phyloP scores from a whole-genome alignment of 768 basidiomycete genomes.

The Leucocoprinus leucothites region DNA sequence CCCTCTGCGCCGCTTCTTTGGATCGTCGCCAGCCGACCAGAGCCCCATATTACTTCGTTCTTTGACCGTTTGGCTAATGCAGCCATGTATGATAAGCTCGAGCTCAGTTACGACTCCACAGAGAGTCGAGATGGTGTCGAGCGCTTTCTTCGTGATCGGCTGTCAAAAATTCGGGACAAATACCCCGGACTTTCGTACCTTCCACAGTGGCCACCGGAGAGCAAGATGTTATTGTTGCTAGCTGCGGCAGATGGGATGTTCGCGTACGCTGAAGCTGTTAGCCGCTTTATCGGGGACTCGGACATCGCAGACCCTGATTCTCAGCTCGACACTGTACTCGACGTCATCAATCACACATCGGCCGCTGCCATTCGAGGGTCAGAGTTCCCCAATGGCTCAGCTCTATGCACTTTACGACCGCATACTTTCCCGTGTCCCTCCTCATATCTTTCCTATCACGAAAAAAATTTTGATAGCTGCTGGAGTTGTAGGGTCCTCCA shows the following conservation, averaged over 20 bases:
- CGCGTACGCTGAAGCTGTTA: not conserved
- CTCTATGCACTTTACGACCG: slow-evolving; percentile 11
- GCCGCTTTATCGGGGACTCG: not conserved
- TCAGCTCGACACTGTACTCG: not conserved
- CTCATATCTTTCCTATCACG: not conserved
- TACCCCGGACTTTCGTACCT: not conserved
- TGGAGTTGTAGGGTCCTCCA: not conserved
- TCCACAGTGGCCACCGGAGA: not conserved
- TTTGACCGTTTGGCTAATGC: not conserved
- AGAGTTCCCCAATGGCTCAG: not conserved
- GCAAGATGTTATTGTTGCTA: not conserved
- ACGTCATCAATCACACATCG: not conserved
- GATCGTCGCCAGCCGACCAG: slow-evolving; percentile 3
- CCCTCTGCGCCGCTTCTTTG: not conserved
- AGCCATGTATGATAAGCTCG: not conserved
- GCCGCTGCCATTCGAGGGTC: not conserved
- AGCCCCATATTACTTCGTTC: not conserved
- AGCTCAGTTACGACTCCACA: not conserved
- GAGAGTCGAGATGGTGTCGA: no score
- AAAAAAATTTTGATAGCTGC: not conserved
- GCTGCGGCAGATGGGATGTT: not conserved
- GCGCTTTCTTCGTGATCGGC: no score
- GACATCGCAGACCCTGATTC: not conserved
- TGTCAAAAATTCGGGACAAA: not conserved
- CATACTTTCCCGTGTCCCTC: not conserved